Evolutionary conservation across 2,329 filamentous ascomycete species (phyloP).

Genomic region (Penicillium brasilianum): DNA sequence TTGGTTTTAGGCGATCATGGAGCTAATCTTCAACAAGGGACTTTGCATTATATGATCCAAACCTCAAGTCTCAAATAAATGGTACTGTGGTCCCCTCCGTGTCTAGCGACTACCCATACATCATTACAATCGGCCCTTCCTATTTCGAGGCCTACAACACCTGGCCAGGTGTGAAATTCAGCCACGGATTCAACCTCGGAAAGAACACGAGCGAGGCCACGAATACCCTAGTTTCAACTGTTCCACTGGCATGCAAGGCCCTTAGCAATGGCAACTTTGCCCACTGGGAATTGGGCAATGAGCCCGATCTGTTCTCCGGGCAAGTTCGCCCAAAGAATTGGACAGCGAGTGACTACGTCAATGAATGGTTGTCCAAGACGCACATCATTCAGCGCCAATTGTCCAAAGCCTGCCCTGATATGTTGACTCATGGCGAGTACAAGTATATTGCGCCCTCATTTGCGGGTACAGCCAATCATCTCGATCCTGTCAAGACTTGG

Average conservation of each 20-base stretch:
- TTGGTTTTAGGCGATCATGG: not conserved
- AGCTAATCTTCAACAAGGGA: conserved; percentile 45
- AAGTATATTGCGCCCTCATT: conserved; percentile 65
- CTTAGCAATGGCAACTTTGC: conserved; percentile 58
- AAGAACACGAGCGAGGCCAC: conserved; percentile 59
- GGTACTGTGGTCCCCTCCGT: conserved; percentile 58
- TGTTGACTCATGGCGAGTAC: conserved; percentile 49
- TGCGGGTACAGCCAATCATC: conserved; percentile 56
- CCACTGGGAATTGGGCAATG: conserved; percentile 68
- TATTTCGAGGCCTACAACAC: conserved; percentile 68
- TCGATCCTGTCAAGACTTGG: conserved; percentile 60
- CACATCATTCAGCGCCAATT: conserved; percentile 55
- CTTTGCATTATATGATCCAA: conserved; percentile 64
- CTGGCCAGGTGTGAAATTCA: conserved; percentile 61
- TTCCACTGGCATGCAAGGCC: conserved; percentile 62
- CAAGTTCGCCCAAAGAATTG: conserved; percentile 58
- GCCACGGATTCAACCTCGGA: conserved; percentile 66
- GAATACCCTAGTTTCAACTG: conserved; percentile 60
- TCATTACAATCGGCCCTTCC: conserved; percentile 63
- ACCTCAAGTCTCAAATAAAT: conserved; percentile 56
- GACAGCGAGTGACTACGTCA: conserved; percentile 61
- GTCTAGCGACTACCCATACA: conserved; percentile 65
- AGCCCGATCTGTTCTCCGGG: conserved; percentile 64
- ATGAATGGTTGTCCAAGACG: conserved; percentile 64
- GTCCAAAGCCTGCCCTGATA: conserved; percentile 56